Base-by-base conservation (phyloP, 1,139 yeast species). In the Yamadazyma friedrichii region DNA sequence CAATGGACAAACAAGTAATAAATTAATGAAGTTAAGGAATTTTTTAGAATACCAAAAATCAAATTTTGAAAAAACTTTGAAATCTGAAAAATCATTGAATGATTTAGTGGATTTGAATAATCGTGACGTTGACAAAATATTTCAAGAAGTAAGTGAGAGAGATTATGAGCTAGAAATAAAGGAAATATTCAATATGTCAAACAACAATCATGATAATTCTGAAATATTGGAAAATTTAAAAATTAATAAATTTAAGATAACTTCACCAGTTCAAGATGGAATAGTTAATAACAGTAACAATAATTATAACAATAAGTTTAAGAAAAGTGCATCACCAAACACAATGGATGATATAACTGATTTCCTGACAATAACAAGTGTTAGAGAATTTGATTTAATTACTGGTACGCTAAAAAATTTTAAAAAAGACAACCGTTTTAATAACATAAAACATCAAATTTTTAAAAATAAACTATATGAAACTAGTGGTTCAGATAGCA, bases 401-500 rank as follows among this genome's bases (percentile, higher is more conserved):
- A 70, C 76, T 0, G 74, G 75, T 2, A 72, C 69, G 41, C 48
- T 64, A 6, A 66, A 68, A 0, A 52, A 54, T 16, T 49, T 53
- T 20, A 64, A 63, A 43, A 55, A 54, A 42, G 57, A 55, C 13
- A 42, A 52, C 28, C 56, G 56, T 24, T 50, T 47, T 27, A 54
- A 54, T 42, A 48, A 48, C 35, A 47, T 64, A 40, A 68, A 67
- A 42, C 76, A 72, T 48, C 65, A 65, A 40, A 68, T 72, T 5
- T 71, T 72, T 53, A 70, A 64, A 48, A 65, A 61, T 43, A 51
- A 75, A 11, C 56, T 72, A 22, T 72, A 72, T 46, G 76, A 70
- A 41, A 67, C 74, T 1, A 66, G 74, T 2, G 77, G 76, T 0
- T 68, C 75, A 0, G 77, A 72, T 43, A 63, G 74, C 3, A 65